Evolutionary conservation across 2,329 filamentous ascomycete genomes (phyloP), one percentile per base, ranked within the genome.

Genomic region (Hymenoscyphus infarciens): DNA sequence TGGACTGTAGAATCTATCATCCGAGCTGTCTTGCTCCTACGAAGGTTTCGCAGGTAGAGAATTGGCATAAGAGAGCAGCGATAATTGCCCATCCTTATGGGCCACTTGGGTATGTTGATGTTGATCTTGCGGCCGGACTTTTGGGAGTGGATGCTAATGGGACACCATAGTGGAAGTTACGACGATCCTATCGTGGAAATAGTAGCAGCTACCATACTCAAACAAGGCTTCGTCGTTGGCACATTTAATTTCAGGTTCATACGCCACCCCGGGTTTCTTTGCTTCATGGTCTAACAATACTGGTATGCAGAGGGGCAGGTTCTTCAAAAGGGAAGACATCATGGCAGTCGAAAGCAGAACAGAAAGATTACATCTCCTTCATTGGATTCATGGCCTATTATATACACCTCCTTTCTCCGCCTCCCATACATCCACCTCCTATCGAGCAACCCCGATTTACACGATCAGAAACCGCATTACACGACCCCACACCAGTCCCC

Each of bases 1-100:
- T 99, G 61, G 85, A 93, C 69, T 96, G 92, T 73, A 90, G 94
- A 62, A 77, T 98, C 64, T 96, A 95, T 75, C 88, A 95, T 69
- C 88, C 89, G 1, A 69, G 73, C 1, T 81, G 80, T 35, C 73
- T 83, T 7, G 31, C 56, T 5, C 69, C 68, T 1, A 66, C 56
- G 2, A 63, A 67, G 3, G 49, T 65, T 16, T 67, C 68, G 5
- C 66, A 71, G 19, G 27, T 67, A 11, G 58, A 59, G 5, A 52
- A 58, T 65, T 78, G 75, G 75, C 72, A 64, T 56, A 78, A 74
- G 63, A 80, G 76, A 64, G 84, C 81, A 3, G 86, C 87, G 0
- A 80, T 97, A 3, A 78, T 98, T 45, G 93, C 93, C 13, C 95
- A 98, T 75, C 94, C 95, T 0, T 98, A 98, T 73, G 92, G 91